phyloP scores from a whole-genome alignment of 176 grass and related monocot species.

The Puccinellia tenuiflora region DNA sequence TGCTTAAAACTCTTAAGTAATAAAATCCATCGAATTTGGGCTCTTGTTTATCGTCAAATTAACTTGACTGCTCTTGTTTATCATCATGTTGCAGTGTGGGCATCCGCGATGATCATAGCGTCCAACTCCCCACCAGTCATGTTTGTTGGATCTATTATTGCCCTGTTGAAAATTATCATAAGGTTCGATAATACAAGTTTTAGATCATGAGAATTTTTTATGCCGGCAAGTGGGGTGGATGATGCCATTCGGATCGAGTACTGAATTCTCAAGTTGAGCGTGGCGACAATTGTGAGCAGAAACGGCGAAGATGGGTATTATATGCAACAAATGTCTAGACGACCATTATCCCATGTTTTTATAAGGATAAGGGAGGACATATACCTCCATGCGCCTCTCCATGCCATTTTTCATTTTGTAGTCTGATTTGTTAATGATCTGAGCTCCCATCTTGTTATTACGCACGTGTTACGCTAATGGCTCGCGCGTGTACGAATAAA shows the following conservation, averaged over 20 bases:
- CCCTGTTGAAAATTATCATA: neutral
- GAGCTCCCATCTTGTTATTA: neutral
- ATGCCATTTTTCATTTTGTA: no score
- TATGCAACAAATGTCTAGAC: neutral
- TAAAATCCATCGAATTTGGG: neutral
- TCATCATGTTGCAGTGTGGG: neutral
- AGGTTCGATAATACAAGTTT: neutral
- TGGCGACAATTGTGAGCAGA: neutral
- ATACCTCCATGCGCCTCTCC: no score
- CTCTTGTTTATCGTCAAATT: neutral
- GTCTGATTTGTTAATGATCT: no score
- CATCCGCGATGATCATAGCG: neutral
- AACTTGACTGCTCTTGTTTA: no score
- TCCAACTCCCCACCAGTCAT: neutral
- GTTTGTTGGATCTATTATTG: neutral
- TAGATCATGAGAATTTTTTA: neutral
- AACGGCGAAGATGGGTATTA: neutral
- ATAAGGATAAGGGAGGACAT: no score
- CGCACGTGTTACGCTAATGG: no score
- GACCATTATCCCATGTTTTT: neutral
- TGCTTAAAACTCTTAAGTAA: no score
- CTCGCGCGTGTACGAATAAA: neutral
- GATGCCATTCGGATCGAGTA: neutral
- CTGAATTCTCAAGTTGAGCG: neutral
- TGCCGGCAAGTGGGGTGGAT: neutral